Evolutionary conservation across 495 filamentous ascomycete species (phyloP).

Genomic region (Letharia lupina): DNA sequence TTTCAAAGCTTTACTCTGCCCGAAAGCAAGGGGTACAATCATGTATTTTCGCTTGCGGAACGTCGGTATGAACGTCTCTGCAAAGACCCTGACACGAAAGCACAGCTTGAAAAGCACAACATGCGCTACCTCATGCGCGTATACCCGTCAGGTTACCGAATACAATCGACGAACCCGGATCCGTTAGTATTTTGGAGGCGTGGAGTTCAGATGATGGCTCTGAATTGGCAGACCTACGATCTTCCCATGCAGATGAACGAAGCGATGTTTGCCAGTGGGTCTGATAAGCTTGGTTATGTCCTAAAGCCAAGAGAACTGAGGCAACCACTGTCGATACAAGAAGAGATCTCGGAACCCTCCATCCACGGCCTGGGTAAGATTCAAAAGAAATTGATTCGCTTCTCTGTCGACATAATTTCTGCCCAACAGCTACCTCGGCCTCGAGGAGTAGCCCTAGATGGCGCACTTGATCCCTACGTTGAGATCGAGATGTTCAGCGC

Average conservation of each 20-base stretch:
- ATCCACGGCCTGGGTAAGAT: constrained; percentile 42
- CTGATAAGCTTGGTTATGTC: constrained; percentile 82
- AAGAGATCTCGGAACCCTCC: constrained; percentile 22
- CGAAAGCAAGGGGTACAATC: constrained; percentile 78
- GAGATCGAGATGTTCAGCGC: constrained; percentile 92
- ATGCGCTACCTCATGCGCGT: constrained; percentile 86
- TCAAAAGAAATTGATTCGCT: constrained; percentile 68
- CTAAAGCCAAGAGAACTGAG: constrained; percentile 84
- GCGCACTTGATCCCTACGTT: constrained; percentile 81
- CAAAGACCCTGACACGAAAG: constrained; percentile 61
- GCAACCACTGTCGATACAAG: constrained; percentile 34
- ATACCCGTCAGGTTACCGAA: constrained; percentile 72
- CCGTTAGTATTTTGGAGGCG: constrained; percentile 86
- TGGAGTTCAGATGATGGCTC: constrained; percentile 90
- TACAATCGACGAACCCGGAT: constrained; percentile 86
- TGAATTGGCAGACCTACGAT: constrained; percentile 99
- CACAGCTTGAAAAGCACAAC: constrained; percentile 77
- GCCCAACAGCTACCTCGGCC: constrained; percentile 90
- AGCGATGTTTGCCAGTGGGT: constrained; percentile 94
- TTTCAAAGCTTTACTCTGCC: constrained; percentile 64
- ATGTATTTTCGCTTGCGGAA: constrained; percentile 90
- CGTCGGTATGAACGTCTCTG: constrained; percentile 69
- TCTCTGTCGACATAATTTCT: constrained; percentile 81
- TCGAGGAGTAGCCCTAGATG: constrained; percentile 55
- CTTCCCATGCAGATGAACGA: constrained; percentile 90